Evolutionary conservation across 768 basidiomycete genomes (phyloP), one percentile per base, ranked within the genome.

Genomic region (Chalciporus sphaerocephalus): DNA sequence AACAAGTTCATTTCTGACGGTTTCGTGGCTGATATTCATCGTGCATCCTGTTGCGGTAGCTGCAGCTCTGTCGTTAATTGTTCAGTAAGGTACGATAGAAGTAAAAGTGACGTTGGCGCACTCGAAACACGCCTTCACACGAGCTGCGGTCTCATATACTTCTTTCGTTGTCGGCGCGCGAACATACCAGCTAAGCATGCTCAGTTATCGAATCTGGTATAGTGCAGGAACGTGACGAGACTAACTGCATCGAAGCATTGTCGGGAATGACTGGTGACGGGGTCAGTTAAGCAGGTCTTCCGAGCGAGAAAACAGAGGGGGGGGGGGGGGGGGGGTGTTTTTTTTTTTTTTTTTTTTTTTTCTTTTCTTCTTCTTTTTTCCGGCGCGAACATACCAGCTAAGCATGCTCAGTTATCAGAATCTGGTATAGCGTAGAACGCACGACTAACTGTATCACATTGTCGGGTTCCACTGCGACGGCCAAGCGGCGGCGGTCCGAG

Each of bases 311-410:
- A n/a, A n/a, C n/a, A n/a, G n/a, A n/a, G n/a, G n/a, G n/a, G n/a
- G n/a, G n/a, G n/a, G n/a, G n/a, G n/a, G n/a, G n/a, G n/a, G n/a
- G n/a, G n/a, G n/a, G n/a, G n/a, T n/a, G n/a, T n/a, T n/a, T n/a
- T n/a, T n/a, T n/a, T n/a, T n/a, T n/a, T n/a, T n/a, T n/a, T n/a
- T n/a, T n/a, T n/a, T n/a, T n/a, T n/a, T n/a, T n/a, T n/a, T n/a
- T n/a, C n/a, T n/a, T n/a, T n/a, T n/a, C 74, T 52, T 87, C 85
- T 6, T 74, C 73, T 36, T 76, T 72, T 0, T 79, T 81, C 7
- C 85, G 83, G 85, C 86, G 13, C 90, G 83, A 4, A 89, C 78
- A 55, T 80, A 82, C 68, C 81, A 92, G 11, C 81, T 84, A 40
- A 21, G n/a, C 35, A 23, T n/a, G 1, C 13, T 18, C 38, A n/a